Base-by-base conservation (phyloP, 2,329 filamentous ascomycete genomes). In the Aphanoascus verrucosus region DNA sequence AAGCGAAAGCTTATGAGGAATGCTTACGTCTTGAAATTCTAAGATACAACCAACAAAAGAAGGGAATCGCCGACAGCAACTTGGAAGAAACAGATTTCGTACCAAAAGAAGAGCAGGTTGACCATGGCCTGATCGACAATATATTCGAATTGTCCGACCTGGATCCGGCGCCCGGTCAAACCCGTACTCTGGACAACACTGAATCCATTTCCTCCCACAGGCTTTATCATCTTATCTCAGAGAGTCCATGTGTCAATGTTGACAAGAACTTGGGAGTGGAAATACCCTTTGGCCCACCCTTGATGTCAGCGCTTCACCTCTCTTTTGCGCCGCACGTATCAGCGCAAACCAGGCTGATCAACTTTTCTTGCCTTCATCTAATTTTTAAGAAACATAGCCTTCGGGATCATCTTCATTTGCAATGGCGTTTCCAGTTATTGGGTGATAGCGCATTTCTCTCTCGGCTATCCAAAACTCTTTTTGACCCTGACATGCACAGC, bases 361-460 rank as follows among this genome's bases (percentile, higher is more conserved):
- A 90, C 59, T 80, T 81, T 31, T 84, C 86, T 50, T 86, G 86
- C 54, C 79, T 95, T 61, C 76, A 80, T 15, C 73, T 94, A 7
- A 78, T 97, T 17, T 94, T 96, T 65, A 78, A 78, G 15, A 76
- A 81, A 5, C 86, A 94, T 63, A 74, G 81, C 8, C 69, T 98
- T 3, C 78, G 81, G 14, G 72, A 79, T 1, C 89, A 97, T 63
- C 71, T 97, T 0, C 74, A 76, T 3, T 64, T 94, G 1, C 88
- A 94, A 62, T 81, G 81, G 55, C 79, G 84, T 42, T 96, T 93
- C 59, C 86, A 94, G 50, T 77, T 97, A 1, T 75, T 97, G 5
- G 86, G 88, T 1, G 89, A 93, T 61, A 89, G 89, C 5, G 76
- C 87, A 14, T 96, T 96, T 65, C 83, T 85, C 50, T 85, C 84